phyloP scores from a whole-genome alignment of 805 yeast genomes.

The Candida multigemmis region DNA sequence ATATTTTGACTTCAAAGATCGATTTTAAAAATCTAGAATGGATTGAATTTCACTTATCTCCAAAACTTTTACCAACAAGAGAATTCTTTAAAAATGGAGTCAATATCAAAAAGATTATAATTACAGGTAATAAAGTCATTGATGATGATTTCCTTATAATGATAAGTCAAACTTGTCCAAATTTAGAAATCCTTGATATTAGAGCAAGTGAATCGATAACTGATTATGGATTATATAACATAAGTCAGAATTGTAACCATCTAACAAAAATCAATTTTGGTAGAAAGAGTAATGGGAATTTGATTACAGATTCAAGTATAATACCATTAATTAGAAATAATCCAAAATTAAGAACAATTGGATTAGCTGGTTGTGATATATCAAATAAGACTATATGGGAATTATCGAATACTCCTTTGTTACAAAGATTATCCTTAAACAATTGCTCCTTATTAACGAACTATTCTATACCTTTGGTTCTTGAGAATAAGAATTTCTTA shows the following conservation, averaged over 20 bases:
- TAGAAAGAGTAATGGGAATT: constrained; percentile 58
- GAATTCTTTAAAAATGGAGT: constrained; percentile 16
- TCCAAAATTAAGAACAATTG: constrained; percentile 52
- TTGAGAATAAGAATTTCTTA: constrained; percentile 36
- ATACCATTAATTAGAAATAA: constrained; percentile 50
- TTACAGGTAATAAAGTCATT: constrained; percentile 65
- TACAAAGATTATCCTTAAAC: constrained; percentile 68
- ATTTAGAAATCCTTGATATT: constrained; percentile 58
- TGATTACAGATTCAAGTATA: constrained; percentile 64
- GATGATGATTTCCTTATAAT: constrained; percentile 49
- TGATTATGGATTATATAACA: constrained; percentile 65
- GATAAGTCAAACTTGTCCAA: constrained; percentile 48
- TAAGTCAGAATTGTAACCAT: constrained; percentile 51
- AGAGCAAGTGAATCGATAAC: constrained; percentile 77
- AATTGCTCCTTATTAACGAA: constrained; percentile 56
- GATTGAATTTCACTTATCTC: constrained; percentile 81
- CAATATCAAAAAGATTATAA: constrained; percentile 33
- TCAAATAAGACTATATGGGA: constrained; percentile 79
- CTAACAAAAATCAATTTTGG: constrained; percentile 68
- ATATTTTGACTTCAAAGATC: constrained; percentile 45
- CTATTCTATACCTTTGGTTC: constrained; percentile 43
- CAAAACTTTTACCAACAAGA: constrained; percentile 48
- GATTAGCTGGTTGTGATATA: constrained; percentile 81
- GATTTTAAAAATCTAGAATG: constrained; percentile 46
- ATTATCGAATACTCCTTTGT: constrained; percentile 43